Percentiles rank a stretch among this genome's conserved stretches.
Conservation (phyloP, 148 eudicot genomes). For the Fagopyrum tataricum region DNA sequence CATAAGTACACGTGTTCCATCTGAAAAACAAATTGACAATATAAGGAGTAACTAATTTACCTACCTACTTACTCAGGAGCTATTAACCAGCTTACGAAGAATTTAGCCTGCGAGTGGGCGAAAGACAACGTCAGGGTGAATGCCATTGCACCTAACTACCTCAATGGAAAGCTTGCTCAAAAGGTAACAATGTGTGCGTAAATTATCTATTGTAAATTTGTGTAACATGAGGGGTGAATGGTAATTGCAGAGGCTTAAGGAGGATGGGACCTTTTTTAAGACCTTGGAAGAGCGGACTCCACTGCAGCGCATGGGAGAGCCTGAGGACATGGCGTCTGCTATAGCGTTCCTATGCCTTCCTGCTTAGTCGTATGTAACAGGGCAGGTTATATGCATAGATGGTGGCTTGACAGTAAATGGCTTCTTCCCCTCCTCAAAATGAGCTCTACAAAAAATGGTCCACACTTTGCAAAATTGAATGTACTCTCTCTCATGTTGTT, state of each 20-base stretch:
- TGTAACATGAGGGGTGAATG: too few relatives aligned
- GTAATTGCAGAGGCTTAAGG: too few relatives aligned
- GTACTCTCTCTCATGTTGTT: too few relatives aligned
- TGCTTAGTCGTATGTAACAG: constrained; percentile 36
- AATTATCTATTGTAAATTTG: too few relatives aligned
- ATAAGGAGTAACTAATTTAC: too few relatives aligned
- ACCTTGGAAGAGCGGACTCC: constrained; percentile 21
- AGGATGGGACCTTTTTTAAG: background rate
- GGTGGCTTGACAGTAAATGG: constrained; percentile 21
- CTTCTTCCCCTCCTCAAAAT: background rate
- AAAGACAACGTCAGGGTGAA: constrained; percentile 21
- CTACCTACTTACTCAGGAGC: constrained; percentile 15
- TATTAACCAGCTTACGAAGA: constrained; percentile 32
- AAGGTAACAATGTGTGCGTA: too few relatives aligned
- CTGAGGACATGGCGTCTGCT: constrained; percentile 30
- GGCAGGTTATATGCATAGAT: constrained; percentile 36
- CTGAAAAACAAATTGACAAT: too few relatives aligned
- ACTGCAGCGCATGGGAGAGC: constrained; percentile 26
- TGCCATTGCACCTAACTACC: too few relatives aligned
- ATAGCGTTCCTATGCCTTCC: constrained; percentile 43
- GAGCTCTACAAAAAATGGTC: background rate
- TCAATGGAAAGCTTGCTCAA: too few relatives aligned
- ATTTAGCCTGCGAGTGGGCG: constrained; percentile 43
- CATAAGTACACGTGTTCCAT: too few relatives aligned
- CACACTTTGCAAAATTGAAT: too few relatives aligned